Evolutionary conservation across 495 filamentous ascomycete genomes (phyloP).

Genomic region (Tirmania nivea): DNA sequence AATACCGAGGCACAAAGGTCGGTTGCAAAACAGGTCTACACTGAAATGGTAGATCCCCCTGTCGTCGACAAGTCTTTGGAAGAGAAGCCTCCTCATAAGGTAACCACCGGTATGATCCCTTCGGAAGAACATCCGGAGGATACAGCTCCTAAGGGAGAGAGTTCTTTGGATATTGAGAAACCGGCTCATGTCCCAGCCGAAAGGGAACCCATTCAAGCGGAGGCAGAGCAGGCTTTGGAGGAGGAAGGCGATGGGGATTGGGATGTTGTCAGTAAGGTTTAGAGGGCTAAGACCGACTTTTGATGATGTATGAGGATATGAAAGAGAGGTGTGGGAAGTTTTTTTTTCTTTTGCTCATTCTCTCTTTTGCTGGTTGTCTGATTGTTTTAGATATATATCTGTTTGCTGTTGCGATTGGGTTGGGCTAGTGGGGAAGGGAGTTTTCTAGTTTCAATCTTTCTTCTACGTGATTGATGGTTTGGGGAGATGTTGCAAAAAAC

Average conservation of each 20-base stretch:
- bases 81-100: neutral
- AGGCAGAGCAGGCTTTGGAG: neutral
- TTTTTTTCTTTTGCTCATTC: no score
- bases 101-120: neutral
- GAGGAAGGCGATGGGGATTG: neutral
- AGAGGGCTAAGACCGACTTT: neutral
- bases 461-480: no score
- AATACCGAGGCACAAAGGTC: neutral
- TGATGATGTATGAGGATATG: no score
- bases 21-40: neutral
- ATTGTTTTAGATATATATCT: no score
- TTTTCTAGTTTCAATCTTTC: no score
- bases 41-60: neutral
- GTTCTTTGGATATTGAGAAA: neutral
- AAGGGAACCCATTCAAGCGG: neutral
- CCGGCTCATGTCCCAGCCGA: neutral
- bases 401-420: no score
- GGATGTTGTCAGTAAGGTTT: neutral
- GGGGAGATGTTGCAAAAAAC: no score
- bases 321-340: no score
- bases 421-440: no score
- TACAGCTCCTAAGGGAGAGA: neutral
- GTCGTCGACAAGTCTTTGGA: neutral
- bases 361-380: no score
- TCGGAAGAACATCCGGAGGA: constrained; percentile 8